Base-by-base conservation (phyloP, 257 asterid species). In the Solanum sitiens region DNA sequence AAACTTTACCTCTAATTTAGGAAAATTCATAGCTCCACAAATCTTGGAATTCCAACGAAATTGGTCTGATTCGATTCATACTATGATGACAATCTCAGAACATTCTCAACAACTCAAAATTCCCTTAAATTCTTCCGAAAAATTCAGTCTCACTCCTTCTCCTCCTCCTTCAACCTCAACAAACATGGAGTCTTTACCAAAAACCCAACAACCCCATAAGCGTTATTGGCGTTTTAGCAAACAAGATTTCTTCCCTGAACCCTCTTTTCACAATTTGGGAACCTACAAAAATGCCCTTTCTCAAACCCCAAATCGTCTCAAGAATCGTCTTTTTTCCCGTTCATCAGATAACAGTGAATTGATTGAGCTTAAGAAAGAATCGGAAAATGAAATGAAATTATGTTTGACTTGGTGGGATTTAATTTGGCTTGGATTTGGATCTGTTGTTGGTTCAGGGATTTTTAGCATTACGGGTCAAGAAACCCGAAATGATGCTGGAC, bases 371-470 rank as follows among this genome's bases (percentile, higher is more conserved):
- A 92, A 91, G 89, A 92, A 91, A 42, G 95, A 95, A 65, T 94
- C 98, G 6, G 98, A 97, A 86, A 89, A 95, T 71, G 93, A 93
- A 65, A 93, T 97, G 98, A 91, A 90, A 84, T 83, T 84, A n/a
- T 95, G 98, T 90, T 94, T 97, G 23, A 95, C 98, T 5, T 97
- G 98, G 99, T 97, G 98, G 98, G 99, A 97, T 91, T 92, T 97
- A 11, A 83, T 95, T 5, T 97, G 99, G 99, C 92, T 97, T 79
- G 98, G 96, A 0, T 95, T 97, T 87, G 99, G 99, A 65, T 92
- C 98, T 56, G 98, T 97, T 50, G 98, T 97, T 35, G 99, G 99
- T 21, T 95, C 98, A 33, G 70, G 99, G 99, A 97, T 97, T 15
- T 97, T 97, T 88, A 92, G 93, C 89, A 90, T 97, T 88, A 95